phyloP scores from a whole-genome alignment of 2,329 filamentous ascomycete species.

The Beauveria asiatica region DNA sequence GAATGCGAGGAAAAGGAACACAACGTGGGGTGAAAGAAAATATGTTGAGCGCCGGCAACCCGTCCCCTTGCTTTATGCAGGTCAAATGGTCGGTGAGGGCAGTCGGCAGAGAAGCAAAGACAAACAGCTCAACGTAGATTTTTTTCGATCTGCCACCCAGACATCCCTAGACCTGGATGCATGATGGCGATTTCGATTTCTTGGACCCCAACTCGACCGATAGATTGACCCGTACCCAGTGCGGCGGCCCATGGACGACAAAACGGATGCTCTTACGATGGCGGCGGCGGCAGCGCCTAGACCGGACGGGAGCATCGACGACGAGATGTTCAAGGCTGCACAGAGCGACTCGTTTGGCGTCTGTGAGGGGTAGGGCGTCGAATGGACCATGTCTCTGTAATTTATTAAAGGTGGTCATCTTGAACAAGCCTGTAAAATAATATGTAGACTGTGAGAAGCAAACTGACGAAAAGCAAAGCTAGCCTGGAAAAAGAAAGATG shows the following conservation, averaged over 20 bases:
- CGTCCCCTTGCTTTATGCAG: too few species aligned
- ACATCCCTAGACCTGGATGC: neutral
- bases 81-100: too few species aligned
- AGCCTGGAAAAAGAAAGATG: too few species aligned
- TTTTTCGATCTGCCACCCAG: neutral
- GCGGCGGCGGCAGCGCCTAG: neutral
- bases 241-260: neutral
- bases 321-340: neutral
- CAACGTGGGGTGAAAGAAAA: too few species aligned
- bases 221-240: neutral
- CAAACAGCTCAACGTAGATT: neutral
- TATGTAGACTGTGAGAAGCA: too few species aligned
- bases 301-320: neutral
- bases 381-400: conserved; percentile 35
- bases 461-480: too few species aligned
- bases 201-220: neutral
- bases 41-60: too few species aligned
- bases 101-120: neutral
- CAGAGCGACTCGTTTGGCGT: conserved; percentile 29
- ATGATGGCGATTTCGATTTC: neutral
- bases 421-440: conserved; percentile 14
- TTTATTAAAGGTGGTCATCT: conserved; percentile 31
- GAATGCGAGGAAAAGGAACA: neutral
- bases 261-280: neutral
- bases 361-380: conserved; percentile 35